These are phyloP conservation scores for Termitomyces titanicus DNA, from an alignment of 768 basidiomycete species.

Conservation along the genomic window DNA sequence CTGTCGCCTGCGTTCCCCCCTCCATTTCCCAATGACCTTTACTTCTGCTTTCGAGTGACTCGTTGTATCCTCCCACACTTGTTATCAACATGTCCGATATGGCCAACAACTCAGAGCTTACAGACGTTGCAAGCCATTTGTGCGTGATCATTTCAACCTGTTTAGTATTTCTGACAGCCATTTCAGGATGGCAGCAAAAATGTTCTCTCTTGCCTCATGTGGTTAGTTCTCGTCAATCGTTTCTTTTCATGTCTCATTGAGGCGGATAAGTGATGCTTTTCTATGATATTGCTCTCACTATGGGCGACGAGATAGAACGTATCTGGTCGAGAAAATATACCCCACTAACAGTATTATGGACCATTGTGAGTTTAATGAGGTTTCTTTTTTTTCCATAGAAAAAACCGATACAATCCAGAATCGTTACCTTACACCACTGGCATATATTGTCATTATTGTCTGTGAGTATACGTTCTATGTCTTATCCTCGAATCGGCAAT, in stretches of 20 bases:
- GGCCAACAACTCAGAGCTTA: neutral
- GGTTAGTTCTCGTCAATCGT: slow-evolving; percentile 17
- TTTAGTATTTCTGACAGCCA: neutral
- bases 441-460: slow-evolving; percentile 31
- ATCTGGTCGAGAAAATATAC: neutral
- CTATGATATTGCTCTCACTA: neutral
- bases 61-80: neutral
- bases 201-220: slow-evolving; percentile 35
- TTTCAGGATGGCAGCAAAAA: slow-evolving; percentile 25
- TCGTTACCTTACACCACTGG: slow-evolving; percentile 32
- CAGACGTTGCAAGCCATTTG: neutral
- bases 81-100: neutral
- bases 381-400: too few relatives aligned
- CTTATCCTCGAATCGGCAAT: too few relatives aligned
- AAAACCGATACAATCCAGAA: slow-evolving; percentile 20
- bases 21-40: too few relatives aligned
- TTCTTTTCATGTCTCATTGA: neutral
- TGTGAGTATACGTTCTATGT: slow-evolving; percentile 19
- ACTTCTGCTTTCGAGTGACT: too few relatives aligned
- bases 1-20: too few relatives aligned
- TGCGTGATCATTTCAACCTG: neutral
- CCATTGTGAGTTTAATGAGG: neutral
- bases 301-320: neutral
- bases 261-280: slow-evolving; percentile 24
- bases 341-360: neutral